Base-by-base conservation (phyloP, 176 grass and related monocot genomes). In the Aegilops bicornis region DNA sequence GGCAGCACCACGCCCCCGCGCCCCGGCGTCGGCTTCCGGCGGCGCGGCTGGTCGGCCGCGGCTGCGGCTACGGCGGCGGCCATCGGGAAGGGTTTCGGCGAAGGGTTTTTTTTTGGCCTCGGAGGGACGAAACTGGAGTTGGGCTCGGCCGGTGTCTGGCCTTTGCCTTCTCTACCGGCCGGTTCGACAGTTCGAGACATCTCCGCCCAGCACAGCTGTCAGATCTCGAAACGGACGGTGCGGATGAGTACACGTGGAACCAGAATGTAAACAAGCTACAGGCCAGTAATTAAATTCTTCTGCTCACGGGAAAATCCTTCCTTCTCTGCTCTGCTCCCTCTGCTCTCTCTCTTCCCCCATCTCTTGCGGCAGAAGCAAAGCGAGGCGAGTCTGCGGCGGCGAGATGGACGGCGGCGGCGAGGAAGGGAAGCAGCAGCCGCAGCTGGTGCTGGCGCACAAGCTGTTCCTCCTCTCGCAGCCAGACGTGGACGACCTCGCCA, bases 21-120 rank as follows among this genome's bases (percentile, higher is more conserved):
- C n/a, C 97, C 97, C 7, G 97, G 97, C 40, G 89, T 71, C 13
- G 94, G 97, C 90, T 93, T 99, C 92, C 91, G 90, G 25, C 94
- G 78, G 61, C 63, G 85, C 77, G 91, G 84, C 77, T 90, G 77
- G 76, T 93, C 85, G 13, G 89, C 82, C 33, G 29, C 73, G 42
- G 69, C 85, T 9, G 77, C 45, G 70, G 85, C 86, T 40, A 69
- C 30, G 69, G 76, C 32, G 60, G 78, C 20, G 72, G 79, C 86
- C 79, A 88, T 88, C 6, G 32, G 60, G 63, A 87, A 81, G 84
- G 76, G 85, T 88, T 88, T 87, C 84, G 8, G 10, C 64, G 56
- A n/a, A 33, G 56, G 69, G 31, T 79, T 88, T 59, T 59, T 54
- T 59, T 59, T 88, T 58, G 69, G 73, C 6, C 50, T 67, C 59